Evolutionary conservation across 2,329 filamentous ascomycete species (phyloP).

Genomic region (Neopestalotiopsis clavispora): DNA sequence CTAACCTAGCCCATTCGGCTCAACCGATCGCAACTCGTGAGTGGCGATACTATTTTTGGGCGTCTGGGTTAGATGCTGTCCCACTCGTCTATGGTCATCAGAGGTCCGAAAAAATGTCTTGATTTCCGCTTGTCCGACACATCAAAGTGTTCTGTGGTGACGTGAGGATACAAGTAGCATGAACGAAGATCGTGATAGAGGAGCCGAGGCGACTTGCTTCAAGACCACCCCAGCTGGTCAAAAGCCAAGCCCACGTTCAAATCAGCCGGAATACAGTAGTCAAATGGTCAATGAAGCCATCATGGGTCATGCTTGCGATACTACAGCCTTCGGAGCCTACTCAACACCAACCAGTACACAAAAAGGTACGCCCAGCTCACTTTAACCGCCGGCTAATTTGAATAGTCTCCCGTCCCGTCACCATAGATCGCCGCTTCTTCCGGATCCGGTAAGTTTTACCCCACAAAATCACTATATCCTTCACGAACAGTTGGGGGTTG

Average conservation of each 20-base stretch:
- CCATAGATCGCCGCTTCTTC: conserved; percentile 27
- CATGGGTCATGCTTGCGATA: not conserved
- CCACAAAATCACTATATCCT: conserved; percentile 18
- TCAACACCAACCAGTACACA: not conserved
- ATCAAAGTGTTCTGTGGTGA: not conserved
- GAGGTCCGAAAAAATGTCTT: not conserved
- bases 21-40: not conserved
- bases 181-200: not conserved
- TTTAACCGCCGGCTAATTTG: conserved; percentile 31
- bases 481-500: conserved; percentile 8
- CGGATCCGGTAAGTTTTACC: conserved; percentile 14
- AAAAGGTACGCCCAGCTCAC: not conserved
- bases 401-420: conserved; percentile 17
- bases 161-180: not conserved
- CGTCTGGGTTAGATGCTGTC: not conserved
- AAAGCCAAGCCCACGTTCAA: not conserved
- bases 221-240: not conserved
- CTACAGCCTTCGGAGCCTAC: not conserved
- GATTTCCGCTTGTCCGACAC: not conserved
- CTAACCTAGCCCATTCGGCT: not conserved
- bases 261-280: conserved; percentile 15
- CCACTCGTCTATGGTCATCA: not conserved
- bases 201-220: not conserved
- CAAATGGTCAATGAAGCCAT: not conserved
- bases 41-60: not conserved